Evolutionary conservation across 2,329 filamentous ascomycete genomes (phyloP).

Genomic region (Fusarium pseudonygamai): DNA sequence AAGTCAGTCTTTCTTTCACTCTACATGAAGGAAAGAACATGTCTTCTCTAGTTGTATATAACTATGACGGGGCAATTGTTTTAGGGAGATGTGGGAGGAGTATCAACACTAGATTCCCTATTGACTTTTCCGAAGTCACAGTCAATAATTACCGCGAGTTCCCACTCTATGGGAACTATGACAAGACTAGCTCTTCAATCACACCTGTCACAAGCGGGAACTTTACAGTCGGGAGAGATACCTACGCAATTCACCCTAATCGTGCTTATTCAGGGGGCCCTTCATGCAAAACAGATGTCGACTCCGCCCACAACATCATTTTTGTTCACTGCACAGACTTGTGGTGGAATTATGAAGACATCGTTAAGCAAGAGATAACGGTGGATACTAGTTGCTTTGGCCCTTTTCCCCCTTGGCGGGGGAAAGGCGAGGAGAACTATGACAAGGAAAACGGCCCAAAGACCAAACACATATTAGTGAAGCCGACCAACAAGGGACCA

Average conservation of each 20-base stretch:
- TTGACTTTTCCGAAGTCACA: not conserved
- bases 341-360: not conserved
- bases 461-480: too few species aligned
- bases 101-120: rapidly evolving
- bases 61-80: rapidly evolving
- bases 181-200: rapidly evolving
- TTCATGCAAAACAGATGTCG: not conserved
- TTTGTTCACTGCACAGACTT: rapidly evolving
- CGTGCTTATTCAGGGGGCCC: not conserved
- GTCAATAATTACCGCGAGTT: rapidly evolving
- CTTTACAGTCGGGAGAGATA: rapidly evolving
- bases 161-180: not conserved
- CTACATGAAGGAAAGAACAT: rapidly evolving
- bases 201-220: rapidly evolving
- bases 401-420: rapidly evolving
- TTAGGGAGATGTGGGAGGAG: rapidly evolving
- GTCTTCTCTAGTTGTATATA: rapidly evolving
- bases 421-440: rapidly evolving
- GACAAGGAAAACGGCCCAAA: too few species aligned
- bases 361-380: rapidly evolving
- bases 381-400: rapidly evolving
- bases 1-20: not conserved
- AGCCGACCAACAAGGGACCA: too few species aligned
- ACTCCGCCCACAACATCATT: rapidly evolving
- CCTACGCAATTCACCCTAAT: not conserved